Conservation (phyloP, 1,284 basidiomycete genomes). For the Gomphus bonarii region DNA sequence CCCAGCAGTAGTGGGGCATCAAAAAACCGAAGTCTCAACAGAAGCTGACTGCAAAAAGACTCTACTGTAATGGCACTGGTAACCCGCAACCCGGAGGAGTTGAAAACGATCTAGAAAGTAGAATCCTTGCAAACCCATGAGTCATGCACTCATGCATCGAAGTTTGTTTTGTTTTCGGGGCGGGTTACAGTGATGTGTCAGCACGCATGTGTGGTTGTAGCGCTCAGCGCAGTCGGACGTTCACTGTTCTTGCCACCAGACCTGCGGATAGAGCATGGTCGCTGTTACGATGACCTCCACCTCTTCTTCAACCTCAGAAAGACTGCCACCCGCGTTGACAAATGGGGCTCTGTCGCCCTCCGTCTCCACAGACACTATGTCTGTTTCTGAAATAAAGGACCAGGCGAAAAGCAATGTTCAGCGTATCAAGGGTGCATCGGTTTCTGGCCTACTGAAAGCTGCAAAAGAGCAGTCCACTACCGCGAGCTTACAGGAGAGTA, state of each 20-base stretch:
- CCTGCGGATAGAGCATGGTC: slow-evolving; percentile 11
- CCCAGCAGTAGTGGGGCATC: too few relatives aligned
- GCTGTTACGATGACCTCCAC: slow-evolving; percentile 12
- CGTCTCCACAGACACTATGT: slow-evolving; percentile 7
- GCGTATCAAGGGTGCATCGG: slow-evolving; percentile 41
- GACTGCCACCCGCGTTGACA: not conserved
- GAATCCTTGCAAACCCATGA: not conserved
- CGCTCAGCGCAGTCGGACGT: not conserved
- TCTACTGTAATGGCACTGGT: too few relatives aligned
- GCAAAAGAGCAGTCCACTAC: slow-evolving; percentile 43
- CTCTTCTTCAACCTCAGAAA: not conserved
- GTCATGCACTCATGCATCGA: not conserved
- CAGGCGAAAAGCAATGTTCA: slow-evolving; percentile 47
- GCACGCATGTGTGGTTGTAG: not conserved
- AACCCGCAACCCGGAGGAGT: too few relatives aligned
- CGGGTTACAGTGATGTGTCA: not conserved
- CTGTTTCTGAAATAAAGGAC: slow-evolving; percentile 55
- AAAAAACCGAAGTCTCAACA: too few relatives aligned
- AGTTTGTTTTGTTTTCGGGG: not conserved
- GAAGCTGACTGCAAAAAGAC: too few relatives aligned
- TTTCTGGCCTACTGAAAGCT: slow-evolving; percentile 44
- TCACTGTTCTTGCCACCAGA: not conserved
- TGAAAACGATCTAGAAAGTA: too few relatives aligned
- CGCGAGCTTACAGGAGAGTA: slow-evolving; percentile 40
- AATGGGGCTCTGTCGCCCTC: not conserved